Evolutionary conservation across 345 rosid genomes (phyloP).

Genomic region (Ceriops zippeliana): DNA sequence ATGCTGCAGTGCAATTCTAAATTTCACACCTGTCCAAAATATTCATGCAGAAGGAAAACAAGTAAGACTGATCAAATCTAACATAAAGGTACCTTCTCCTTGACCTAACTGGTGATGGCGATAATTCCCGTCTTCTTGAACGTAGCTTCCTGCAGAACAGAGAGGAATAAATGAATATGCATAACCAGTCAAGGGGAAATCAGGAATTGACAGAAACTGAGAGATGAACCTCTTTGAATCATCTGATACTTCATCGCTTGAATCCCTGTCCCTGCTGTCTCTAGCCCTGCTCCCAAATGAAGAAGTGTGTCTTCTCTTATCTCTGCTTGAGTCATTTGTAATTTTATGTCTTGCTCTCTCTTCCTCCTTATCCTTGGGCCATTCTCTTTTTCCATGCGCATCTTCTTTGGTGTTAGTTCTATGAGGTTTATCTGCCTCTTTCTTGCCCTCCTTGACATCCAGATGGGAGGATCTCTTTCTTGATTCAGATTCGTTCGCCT

Average conservation of each 20-base stretch:
- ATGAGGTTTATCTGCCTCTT: conserved; percentile 48
- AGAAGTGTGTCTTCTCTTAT: conserved; percentile 64
- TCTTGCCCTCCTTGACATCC: conserved; percentile 48
- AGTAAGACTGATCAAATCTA: conserved; percentile 8
- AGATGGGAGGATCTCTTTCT: conserved; percentile 39
- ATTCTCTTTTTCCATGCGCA: conserved; percentile 42
- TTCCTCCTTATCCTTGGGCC: conserved; percentile 47
- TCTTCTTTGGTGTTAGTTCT: conserved; percentile 52
- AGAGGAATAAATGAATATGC: conserved; percentile 23
- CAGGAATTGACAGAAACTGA: conserved; percentile 17
- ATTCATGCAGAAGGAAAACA: conserved; percentile 1
- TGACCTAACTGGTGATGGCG: conserved; percentile 84
- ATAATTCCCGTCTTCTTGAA: conserved; percentile 51
- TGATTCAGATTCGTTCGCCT: conserved; percentile 48
- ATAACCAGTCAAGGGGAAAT: conserved; percentile 2
- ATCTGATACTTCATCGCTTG: conserved; percentile 65
- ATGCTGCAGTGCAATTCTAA: neutral
- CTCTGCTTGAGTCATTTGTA: conserved; percentile 51
- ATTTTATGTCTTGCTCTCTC: conserved; percentile 44
- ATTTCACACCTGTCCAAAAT: neutral
- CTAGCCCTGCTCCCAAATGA: conserved; percentile 52
- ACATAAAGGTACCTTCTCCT: conserved; percentile 66
- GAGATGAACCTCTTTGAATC: conserved; percentile 62
- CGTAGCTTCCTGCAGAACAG: conserved; percentile 50
- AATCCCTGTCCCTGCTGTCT: conserved; percentile 49